A percentile compares a stretch with the other conserved stretches of the same genome.
These are phyloP conservation scores for Epipyxis sp. DNA, from an alignment of 108 stramenopile genomes.

Conservation along the genomic window DNA sequence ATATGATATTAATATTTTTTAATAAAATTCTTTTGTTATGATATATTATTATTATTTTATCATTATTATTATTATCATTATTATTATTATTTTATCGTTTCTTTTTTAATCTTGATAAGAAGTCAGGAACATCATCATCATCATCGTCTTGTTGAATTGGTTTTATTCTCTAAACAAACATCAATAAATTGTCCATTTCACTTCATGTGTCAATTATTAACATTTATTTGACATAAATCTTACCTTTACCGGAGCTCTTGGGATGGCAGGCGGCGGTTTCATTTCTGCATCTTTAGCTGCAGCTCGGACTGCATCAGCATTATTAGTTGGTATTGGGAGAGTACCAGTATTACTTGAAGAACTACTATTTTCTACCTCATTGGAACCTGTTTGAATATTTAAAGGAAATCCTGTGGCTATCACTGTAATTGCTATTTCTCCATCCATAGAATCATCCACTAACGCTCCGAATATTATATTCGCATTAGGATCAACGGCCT, in stretches of 20 bases:
- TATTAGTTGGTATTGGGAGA: background rate
- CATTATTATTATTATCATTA: no score
- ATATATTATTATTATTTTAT: no score
- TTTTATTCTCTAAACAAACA: no score
- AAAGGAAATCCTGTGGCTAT: conserved; percentile 76
- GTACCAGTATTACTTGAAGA: background rate
- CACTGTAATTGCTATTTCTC: conserved; percentile 78
- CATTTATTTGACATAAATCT: background rate
- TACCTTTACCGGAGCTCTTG: background rate
- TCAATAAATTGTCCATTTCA: no score
- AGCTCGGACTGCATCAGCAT: background rate
- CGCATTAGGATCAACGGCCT: conserved; percentile 81
- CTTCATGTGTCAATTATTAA: no score
- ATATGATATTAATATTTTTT: no score
- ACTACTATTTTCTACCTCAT: background rate
- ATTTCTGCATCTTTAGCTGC: background rate
- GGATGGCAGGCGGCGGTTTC: background rate
- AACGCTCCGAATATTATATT: conserved; percentile 90
- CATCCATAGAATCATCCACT: conserved; percentile 79
- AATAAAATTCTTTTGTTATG: no score
- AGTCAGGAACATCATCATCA: background rate
- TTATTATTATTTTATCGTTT: background rate
- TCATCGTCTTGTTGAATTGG: no score
- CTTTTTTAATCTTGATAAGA: background rate
- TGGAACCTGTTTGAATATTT: background rate